Conservation (phyloP, 2,329 filamentous ascomycete species). For the Sporothrix pallida region DNA sequence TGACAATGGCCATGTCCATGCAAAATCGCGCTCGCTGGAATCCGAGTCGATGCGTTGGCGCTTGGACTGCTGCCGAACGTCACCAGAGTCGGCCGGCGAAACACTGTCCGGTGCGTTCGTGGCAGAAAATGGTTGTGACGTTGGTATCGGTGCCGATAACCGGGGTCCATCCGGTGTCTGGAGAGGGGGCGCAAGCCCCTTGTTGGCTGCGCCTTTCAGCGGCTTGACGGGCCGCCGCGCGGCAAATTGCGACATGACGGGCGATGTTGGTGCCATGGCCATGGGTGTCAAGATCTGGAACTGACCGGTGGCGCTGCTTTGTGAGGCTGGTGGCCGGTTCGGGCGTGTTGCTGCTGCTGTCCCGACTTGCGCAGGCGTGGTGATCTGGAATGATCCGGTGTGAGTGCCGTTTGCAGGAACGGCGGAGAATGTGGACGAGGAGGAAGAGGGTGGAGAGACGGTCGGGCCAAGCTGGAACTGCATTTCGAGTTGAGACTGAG, state of each 20-base stretch:
- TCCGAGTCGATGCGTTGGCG: slow-evolving; percentile 36
- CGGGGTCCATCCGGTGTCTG: slow-evolving; percentile 4
- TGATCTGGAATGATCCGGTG: slow-evolving; percentile 31
- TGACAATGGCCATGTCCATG: slow-evolving; percentile 38
- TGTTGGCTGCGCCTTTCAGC: background rate
- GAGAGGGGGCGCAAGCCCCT: background rate
- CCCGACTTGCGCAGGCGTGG: background rate
- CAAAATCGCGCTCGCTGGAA: slow-evolving; percentile 37
- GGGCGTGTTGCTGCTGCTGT: background rate
- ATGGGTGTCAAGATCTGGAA: slow-evolving; percentile 29
- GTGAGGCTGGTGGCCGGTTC: background rate
- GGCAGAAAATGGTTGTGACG: background rate
- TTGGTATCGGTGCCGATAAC: background rate
- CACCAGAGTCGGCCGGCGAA: slow-evolving; percentile 14
- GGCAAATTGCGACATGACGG: slow-evolving; percentile 6
- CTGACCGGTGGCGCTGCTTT: slow-evolving; percentile 4
- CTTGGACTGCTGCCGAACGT: slow-evolving; percentile 22
- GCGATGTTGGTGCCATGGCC: slow-evolving; percentile 23
- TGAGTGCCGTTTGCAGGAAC: background rate
- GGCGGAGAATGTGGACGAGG: slow-evolving; percentile 27
- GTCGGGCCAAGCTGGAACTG: slow-evolving; percentile 27
- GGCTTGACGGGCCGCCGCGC: background rate
- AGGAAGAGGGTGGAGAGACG: slow-evolving; percentile 25
- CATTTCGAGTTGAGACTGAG: slow-evolving; percentile 31
- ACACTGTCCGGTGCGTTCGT: slow-evolving; percentile 13